Evolutionary conservation across 768 basidiomycete genomes (phyloP).

Genomic region (Agrocybe praecox): DNA sequence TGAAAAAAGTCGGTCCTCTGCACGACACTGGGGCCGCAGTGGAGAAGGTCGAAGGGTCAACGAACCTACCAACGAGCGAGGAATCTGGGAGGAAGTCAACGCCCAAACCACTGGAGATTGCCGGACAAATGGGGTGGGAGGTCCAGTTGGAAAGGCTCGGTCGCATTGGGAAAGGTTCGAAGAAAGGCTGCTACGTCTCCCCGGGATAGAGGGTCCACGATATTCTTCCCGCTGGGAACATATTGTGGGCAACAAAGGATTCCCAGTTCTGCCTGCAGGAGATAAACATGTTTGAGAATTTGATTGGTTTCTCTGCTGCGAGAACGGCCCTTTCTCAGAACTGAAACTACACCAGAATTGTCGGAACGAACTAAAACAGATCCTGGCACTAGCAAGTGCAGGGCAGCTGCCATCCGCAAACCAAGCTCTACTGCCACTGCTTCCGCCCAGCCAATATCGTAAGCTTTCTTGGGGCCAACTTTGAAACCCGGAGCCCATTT

Average conservation of each 20-base stretch:
- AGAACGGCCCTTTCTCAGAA: slow-evolving; percentile 20
- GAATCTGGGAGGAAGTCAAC: slow-evolving; percentile 6
- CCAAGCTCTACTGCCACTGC: slow-evolving; percentile 29
- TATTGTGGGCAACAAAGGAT: neutral
- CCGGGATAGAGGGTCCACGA: slow-evolving; percentile 13
- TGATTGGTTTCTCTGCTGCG: slow-evolving; percentile 19
- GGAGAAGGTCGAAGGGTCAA: no score
- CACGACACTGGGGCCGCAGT: slow-evolving; percentile 5
- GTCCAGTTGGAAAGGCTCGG: neutral
- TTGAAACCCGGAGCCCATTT: slow-evolving; percentile 14
- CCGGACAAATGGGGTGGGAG: slow-evolving; percentile 4
- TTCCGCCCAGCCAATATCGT: slow-evolving; percentile 32
- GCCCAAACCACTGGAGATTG: slow-evolving; percentile 11
- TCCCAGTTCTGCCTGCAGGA: neutral
- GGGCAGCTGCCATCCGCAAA: slow-evolving; percentile 6
- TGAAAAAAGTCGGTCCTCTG: neutral
- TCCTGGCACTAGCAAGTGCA: neutral
- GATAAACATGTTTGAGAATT: slow-evolving; percentile 10
- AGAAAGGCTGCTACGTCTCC: slow-evolving; percentile 18
- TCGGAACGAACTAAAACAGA: slow-evolving; percentile 32
- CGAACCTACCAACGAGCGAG: neutral
- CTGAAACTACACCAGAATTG: slow-evolving; percentile 37
- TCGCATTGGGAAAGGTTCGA: slow-evolving; percentile 9
- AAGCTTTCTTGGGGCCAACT: slow-evolving; percentile 2
- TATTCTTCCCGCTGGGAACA: slow-evolving; percentile 11